Base-by-base conservation (phyloP, 2,329 filamentous ascomycete species). In the Aspergillus persii region DNA sequence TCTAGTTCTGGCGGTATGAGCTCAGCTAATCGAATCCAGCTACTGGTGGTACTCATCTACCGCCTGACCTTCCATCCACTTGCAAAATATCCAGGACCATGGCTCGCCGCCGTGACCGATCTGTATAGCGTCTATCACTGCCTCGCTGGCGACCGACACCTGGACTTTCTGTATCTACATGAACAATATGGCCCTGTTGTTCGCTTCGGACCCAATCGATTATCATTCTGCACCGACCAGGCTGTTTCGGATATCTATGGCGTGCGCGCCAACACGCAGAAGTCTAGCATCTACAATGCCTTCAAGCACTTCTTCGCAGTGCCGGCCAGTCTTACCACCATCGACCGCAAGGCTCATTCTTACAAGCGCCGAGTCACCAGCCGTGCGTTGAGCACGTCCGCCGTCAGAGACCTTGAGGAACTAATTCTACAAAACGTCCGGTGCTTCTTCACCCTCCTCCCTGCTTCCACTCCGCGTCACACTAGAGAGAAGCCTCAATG, bases 31-130 rank as follows among this genome's bases (percentile, higher is more conserved):
- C 36, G 2, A 7, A n/a, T 5, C 4, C 15, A 41, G 36, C 15
- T 41, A 15, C 36, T 41, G 4, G 15, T 15, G 5, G 12, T 41
- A 41, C 36, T 15, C 15, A 41, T 41, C 12, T 50, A 57, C 53
- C 65, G 71, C 23, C 58, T 75, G 3, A 71, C 62, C 59, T 67
- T 73, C 46, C 67, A 69, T 60, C 74, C 74, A n/a, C 52, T 76
- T 11, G 66, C 72, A 15, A 66, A 67, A 11, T 68, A 75, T 46
- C 74, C 74, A 1, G 74, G 74, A 8, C 74, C 74, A 1, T 72
- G 66, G 50, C 52, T 75, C 8, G 74, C 72, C 12, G 68, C 67
- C 9, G 18, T 70, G 23, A 70, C 65, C 30, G 50, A 31, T n/a
- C 31, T 52, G 31, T 49, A 50, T 8, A 46, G 30, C 1, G 54